Evolutionary conservation across 345 rosid species (phyloP), one percentile per base, ranked within the genome.

Genomic region (Microthlaspi erraticum): DNA sequence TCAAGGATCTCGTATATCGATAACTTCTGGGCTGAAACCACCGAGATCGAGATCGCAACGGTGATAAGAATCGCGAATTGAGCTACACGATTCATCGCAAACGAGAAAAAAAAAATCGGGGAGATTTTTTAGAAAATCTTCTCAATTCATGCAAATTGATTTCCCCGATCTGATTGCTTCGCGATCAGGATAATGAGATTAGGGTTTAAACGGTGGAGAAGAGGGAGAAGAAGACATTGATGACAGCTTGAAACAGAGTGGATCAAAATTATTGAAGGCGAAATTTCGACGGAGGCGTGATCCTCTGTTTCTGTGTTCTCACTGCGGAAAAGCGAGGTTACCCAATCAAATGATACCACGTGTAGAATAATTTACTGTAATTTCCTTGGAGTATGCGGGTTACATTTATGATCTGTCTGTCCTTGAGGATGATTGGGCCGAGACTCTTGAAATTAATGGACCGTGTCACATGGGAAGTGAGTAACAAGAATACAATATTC

Each of bases 231-330:
- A 59, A 62, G 79, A 73, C 75, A 70, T 74, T 50, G 72, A 70
- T 80, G 92, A 78, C 89, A 87, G 93, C 87, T 74, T 58, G 83
- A 73, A 67, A 54, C 88, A 87, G 83, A 51, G 80, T 53, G 86
- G 81, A 76, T 70, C 63, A 20, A 45, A 53, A 67, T 67, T 67
- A 67, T 67, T 67, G 71, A 55, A 13, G 51, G 38, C 34, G 17
- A 38, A 50, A 43, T 48, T 12, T 17, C 43, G 16, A 33, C 31
- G 46, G 60, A 41, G 71, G 8, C 4, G 12, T 32, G 31, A 67
- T 67, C 52, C 61, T 39, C 60, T 66, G 71, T 41, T 23, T 66
- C 13, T 53, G 49, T 37, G 61, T 66, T 29, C 38, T 38, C 48
- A 2, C 38, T 10, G 48, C 8, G 3, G 5, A 65, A 14, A 5